Evolutionary conservation across 2,329 filamentous ascomycete genomes (phyloP), one percentile per base, ranked within the genome.

Genomic region (Pestalotiopsis sp.): DNA sequence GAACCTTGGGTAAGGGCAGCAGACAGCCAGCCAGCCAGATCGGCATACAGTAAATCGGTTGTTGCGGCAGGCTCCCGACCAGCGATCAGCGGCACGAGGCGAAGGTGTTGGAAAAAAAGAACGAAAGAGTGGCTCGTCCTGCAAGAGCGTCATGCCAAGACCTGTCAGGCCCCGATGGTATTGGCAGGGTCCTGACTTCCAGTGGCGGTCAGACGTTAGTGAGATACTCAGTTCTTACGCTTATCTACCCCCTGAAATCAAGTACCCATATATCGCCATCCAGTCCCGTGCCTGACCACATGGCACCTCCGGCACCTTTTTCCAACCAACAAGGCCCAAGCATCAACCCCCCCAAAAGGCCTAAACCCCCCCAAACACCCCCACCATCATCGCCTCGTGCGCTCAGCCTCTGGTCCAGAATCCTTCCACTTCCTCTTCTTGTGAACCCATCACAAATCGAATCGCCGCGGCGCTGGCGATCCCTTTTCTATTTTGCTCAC

Each of bases 391-490:
- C 59, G 59, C 59, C 59, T 61, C 59, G 59, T 39, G 27, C n/a
- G 59, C 59, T 61, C 59, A 61, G 59, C 59, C 59, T 61, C 31
- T 59, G 57, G 57, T 25, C 20, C 17, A 23, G 57, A 52, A 59
- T 59, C 59, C 25, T 61, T 61, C 59, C 59, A 20, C 38, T n/a
- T n/a, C 7, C 20, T 52, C 45, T 52, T 52, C 27, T 31, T 31
- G 6, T 52, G 17, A 17, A 52, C 45, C 45, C 7, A 20, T n/a
- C 45, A 59, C 45, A 59, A 64, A 12, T 11, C 38, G 17, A 59
- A 64, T 64, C 31, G 36, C 61, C 20, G 39, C 61, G 20, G 39
- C 17, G 61, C 61, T 45, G 61, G 61, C 41, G 61, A 64, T 64
- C 61, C n/a, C 20, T 49, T 49, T 31, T 39, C 38, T 12, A 17